Base-by-base conservation (phyloP, 2,329 filamentous ascomycete genomes). In the Emydomyces testavorans region DNA sequence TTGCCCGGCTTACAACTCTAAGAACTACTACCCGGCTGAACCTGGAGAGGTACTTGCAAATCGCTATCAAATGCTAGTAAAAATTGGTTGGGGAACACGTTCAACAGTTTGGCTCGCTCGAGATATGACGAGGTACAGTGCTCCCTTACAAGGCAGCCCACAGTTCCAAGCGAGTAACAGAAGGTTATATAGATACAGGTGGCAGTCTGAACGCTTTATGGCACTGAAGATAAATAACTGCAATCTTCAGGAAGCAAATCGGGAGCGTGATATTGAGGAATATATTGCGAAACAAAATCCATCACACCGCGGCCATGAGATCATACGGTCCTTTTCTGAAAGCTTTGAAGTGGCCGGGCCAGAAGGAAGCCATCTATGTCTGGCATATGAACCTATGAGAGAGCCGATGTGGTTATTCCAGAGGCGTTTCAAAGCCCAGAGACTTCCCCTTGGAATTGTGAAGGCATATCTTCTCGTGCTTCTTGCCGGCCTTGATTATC, bases 401-500 rank as follows among this genome's bases (percentile, higher is more conserved):
- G 60, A 64, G 48, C 59, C 60, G 16, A 49, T 63, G n/a, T 61
- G 59, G 54, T 28, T 58, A 10, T 59, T 57, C 34, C 53, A 54
- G 50, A 43, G 50, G 21, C 57, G 55, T 38, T 59, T 57, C 16
- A 54, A 51, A 13, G 50, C 50, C 6, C 35, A 43, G 23, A 53
- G 41, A 11, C 53, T 64, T 29, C 57, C 54, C 18, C 53, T 55
- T 21, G 49, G 50, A 15, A 53, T 61, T 29, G 52, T 62, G n/a
- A 63, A 61, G 45, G 50, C 53, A 21, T 51, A 60, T 37, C 15
- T 66, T 8, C 58, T 54, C 6, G 53, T 61, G 23, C 55, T 68
- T n/a, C 58, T 69, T 6, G 49, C 58, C 40, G 61, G 61, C 6
- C 60, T 69, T 1, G 61, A 67, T 31, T 68, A 65, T 48, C 57